Evolutionary conservation across 495 filamentous ascomycete genomes (phyloP).

Genomic region (Parathielavia hyrcaniae): DNA sequence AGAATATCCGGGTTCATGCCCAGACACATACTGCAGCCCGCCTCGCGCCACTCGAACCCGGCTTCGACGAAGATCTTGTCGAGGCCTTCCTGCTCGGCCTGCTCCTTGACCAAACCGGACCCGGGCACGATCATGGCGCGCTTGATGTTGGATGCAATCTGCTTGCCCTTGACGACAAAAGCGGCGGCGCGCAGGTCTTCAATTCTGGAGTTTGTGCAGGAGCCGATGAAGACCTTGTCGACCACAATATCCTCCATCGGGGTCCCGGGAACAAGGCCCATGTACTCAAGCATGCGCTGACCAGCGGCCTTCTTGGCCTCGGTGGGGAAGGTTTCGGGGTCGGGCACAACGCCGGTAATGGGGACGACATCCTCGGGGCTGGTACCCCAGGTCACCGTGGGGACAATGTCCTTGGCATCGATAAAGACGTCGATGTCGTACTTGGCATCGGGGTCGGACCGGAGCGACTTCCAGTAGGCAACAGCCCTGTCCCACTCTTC

Average conservation of each 20-base stretch:
- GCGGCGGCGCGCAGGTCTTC: slow-evolving; percentile 91
- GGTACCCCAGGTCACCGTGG: slow-evolving; percentile 95
- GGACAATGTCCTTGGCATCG: slow-evolving; percentile 84
- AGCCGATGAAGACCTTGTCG: slow-evolving; percentile 97
- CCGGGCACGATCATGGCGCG: slow-evolving; percentile 94
- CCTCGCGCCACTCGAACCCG: slow-evolving; percentile 97
- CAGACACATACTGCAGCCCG: slow-evolving; percentile 96
- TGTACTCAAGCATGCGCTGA: slow-evolving; percentile 83
- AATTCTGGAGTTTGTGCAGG: slow-evolving; percentile 94
- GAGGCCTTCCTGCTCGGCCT: slow-evolving; percentile 86
- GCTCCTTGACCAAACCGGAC: slow-evolving; percentile 87
- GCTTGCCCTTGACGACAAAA: slow-evolving; percentile 74
- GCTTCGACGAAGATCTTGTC: slow-evolving; percentile 88
- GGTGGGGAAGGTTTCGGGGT: slow-evolving; percentile 77
- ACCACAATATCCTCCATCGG: slow-evolving; percentile 83
- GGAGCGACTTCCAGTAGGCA: slow-evolving; percentile 81
- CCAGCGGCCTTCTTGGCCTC: slow-evolving; percentile 71
- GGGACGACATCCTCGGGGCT: slow-evolving; percentile 92
- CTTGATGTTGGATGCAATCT: slow-evolving; percentile 80
- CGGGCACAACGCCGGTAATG: slow-evolving; percentile 82
- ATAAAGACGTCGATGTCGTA: slow-evolving; percentile 85
- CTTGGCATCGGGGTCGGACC: slow-evolving; percentile 75
- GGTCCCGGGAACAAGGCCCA: slow-evolving; percentile 81
- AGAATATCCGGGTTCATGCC: slow-evolving; percentile 99
- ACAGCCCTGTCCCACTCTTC: slow-evolving; percentile 86